Evolutionary conservation across 1,284 basidiomycete genomes (phyloP).

Genomic region (Calocybe gambosa): DNA sequence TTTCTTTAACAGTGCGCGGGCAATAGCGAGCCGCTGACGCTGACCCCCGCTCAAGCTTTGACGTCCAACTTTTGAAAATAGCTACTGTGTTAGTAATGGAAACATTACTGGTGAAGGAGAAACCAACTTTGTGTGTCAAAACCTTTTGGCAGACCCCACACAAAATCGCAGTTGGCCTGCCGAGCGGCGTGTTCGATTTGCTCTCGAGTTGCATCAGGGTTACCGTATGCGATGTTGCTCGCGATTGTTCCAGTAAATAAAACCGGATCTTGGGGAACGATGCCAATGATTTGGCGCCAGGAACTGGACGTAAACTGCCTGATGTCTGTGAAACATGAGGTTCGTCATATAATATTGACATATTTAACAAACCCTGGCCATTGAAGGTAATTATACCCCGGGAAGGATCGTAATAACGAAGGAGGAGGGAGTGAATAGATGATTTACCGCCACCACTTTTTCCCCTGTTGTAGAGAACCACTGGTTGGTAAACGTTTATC

Average conservation of each 20-base stretch:
- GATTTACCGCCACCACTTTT: slow-evolving; percentile 90
- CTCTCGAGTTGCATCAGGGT: slow-evolving; percentile 63
- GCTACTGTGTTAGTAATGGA: background rate
- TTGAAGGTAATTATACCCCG: slow-evolving; percentile 80
- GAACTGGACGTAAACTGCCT: slow-evolving; percentile 76
- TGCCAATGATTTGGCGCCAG: slow-evolving; percentile 83
- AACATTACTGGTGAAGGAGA: background rate
- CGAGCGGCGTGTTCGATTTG: slow-evolving; percentile 86
- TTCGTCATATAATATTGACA: background rate
- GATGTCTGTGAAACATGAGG: slow-evolving; percentile 48
- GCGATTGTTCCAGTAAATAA: slow-evolving; percentile 86
- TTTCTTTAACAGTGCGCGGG: slow-evolving; percentile 79
- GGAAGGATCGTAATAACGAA: slow-evolving; percentile 91
- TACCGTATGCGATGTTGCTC: slow-evolving; percentile 91
- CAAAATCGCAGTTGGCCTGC: slow-evolving; percentile 93
- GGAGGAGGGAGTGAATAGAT: slow-evolving; percentile 82
- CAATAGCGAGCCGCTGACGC: slow-evolving; percentile 71
- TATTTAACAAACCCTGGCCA: slow-evolving; percentile 58
- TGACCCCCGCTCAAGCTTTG: slow-evolving; percentile 72
- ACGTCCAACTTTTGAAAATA: slow-evolving; percentile 50
- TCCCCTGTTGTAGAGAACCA: slow-evolving; percentile 44
- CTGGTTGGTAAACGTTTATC: background rate
- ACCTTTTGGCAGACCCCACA: slow-evolving; percentile 83
- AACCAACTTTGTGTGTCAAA: slow-evolving; percentile 36
- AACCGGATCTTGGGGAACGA: slow-evolving; percentile 81